phyloP scores from a whole-genome alignment of 1,139 yeast genomes.

The Yamadazyma membranifaciens region DNA sequence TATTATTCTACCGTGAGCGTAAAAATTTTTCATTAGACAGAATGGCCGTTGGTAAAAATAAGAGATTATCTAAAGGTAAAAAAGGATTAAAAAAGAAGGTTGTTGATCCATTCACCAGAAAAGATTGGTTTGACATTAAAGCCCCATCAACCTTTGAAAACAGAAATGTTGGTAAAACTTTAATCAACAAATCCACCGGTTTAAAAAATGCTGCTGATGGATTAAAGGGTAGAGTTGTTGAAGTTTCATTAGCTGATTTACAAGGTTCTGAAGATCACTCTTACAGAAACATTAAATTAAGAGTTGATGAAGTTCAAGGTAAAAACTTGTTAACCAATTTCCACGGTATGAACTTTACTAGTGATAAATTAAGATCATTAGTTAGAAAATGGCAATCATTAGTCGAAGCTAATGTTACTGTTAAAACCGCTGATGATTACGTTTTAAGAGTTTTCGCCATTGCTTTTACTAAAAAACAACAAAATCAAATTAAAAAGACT shows the following conservation, averaged over 20 bases:
- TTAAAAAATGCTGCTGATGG: slow-evolving; percentile 54
- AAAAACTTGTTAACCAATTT: slow-evolving; percentile 54
- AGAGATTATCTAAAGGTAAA: slow-evolving; percentile 55
- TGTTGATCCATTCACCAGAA: slow-evolving; percentile 52
- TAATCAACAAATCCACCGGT: slow-evolving; percentile 52
- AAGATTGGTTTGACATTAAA: slow-evolving; percentile 53
- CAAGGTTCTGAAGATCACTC: slow-evolving; percentile 55
- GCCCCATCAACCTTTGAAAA: slow-evolving; percentile 53
- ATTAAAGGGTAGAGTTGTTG: slow-evolving; percentile 52
- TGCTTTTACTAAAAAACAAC: slow-evolving; percentile 55
- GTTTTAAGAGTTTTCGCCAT: slow-evolving; percentile 50
- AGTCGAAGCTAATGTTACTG: slow-evolving; percentile 53
- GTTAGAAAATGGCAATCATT: slow-evolving; percentile 56
- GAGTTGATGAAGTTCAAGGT: slow-evolving; percentile 56
- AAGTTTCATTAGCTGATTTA: slow-evolving; percentile 49
- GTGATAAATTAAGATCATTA: slow-evolving; percentile 51
- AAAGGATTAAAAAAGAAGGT: slow-evolving; percentile 54
- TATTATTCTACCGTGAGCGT: slow-evolving; percentile 9
- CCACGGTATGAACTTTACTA: slow-evolving; percentile 52
- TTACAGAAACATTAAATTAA: slow-evolving; percentile 50
- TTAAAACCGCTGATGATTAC: slow-evolving; percentile 51
- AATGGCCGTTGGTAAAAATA: slow-evolving; percentile 55
- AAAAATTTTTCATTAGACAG: slow-evolving; percentile 17
- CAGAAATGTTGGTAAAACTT: slow-evolving; percentile 53
- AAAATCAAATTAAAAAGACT: slow-evolving; percentile 51